These are phyloP conservation scores for Bjerkandera adusta DNA, from an alignment of 1,284 basidiomycete species.

Conservation along the genomic window DNA sequence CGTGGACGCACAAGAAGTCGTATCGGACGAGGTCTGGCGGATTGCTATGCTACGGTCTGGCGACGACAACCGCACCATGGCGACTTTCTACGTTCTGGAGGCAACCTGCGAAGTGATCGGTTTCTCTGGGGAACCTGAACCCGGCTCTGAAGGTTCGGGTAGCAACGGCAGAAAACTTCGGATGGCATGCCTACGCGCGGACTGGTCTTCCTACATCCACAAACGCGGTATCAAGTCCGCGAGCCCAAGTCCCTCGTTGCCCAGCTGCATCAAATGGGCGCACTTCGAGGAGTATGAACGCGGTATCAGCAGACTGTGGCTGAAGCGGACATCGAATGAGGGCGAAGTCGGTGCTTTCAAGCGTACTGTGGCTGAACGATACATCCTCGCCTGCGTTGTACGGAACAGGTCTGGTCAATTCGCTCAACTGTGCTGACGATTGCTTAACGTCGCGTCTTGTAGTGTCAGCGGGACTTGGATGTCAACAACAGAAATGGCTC, in stretches of 20 bases:
- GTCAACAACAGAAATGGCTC: constrained; percentile 61
- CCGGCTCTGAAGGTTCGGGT: too few relatives aligned
- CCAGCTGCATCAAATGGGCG: constrained; percentile 49
- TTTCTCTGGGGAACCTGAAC: too few relatives aligned
- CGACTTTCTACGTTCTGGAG: constrained; percentile 53
- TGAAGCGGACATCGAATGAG: constrained; percentile 42
- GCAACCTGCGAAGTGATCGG: constrained; percentile 71
- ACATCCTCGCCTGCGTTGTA: constrained; percentile 64
- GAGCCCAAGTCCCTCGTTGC: constrained; percentile 26
- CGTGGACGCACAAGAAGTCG: constrained; percentile 46
- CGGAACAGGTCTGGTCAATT: constrained; percentile 54
- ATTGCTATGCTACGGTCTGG: constrained; percentile 38
- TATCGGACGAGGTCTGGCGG: constrained; percentile 59
- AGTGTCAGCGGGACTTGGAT: constrained; percentile 69
- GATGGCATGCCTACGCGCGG: constrained; percentile 47
- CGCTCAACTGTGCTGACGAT: background rate
- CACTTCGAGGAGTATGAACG: constrained; percentile 67
- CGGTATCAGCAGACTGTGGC: constrained; percentile 67
- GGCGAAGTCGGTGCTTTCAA: constrained; percentile 42
- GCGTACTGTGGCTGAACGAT: constrained; percentile 51
- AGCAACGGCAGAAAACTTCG: too few relatives aligned
- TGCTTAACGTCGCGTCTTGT: constrained; percentile 9
- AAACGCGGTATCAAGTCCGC: constrained; percentile 17
- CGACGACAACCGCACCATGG: background rate
- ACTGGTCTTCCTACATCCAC: constrained; percentile 62